Conservation (phyloP, 192 early-diverging fungal genomes). For the Phlyctochytrium planicorne region DNA sequence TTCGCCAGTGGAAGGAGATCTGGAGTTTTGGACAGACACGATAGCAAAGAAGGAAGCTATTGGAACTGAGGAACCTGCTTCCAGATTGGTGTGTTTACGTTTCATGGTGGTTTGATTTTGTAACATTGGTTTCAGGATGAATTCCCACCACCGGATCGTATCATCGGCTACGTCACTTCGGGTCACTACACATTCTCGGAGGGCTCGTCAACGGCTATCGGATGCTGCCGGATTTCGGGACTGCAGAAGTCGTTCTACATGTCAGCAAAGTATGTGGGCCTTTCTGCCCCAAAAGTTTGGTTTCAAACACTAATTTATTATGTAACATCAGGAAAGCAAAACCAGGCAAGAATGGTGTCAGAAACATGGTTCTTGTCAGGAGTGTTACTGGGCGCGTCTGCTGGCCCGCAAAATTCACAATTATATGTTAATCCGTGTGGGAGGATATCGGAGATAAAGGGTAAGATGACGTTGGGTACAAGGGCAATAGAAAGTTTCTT, state of each 20-base stretch:
- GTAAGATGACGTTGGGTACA: no score
- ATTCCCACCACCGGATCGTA: slow-evolving; percentile 34
- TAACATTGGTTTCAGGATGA: no score
- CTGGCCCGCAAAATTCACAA: slow-evolving; percentile 45
- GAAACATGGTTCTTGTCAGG: slow-evolving; percentile 53
- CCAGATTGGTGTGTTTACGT: no score
- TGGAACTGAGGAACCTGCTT: no score
- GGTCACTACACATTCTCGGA: slow-evolving; percentile 64
- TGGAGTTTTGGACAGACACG: slow-evolving; percentile 41
- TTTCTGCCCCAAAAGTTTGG: no score
- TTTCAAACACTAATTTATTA: neutral
- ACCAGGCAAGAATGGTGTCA: no score
- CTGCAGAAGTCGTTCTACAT: slow-evolving; percentile 35
- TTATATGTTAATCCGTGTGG: slow-evolving; percentile 39
- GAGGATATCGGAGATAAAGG: no score
- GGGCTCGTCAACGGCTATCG: slow-evolving; percentile 65
- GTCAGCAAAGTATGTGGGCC: no score
- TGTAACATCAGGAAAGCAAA: slow-evolving; percentile 20
- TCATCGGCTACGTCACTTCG: slow-evolving; percentile 72
- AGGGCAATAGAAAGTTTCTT: neutral
- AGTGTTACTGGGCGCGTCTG: slow-evolving; percentile 48
- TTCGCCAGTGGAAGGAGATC: slow-evolving; percentile 39
- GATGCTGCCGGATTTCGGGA: slow-evolving; percentile 54
- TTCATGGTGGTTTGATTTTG: no score
- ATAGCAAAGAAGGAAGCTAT: slow-evolving; percentile 22